Evolutionary conservation across 2,329 filamentous ascomycete species (phyloP).

Genomic region (Tolypocladium nubicola): DNA sequence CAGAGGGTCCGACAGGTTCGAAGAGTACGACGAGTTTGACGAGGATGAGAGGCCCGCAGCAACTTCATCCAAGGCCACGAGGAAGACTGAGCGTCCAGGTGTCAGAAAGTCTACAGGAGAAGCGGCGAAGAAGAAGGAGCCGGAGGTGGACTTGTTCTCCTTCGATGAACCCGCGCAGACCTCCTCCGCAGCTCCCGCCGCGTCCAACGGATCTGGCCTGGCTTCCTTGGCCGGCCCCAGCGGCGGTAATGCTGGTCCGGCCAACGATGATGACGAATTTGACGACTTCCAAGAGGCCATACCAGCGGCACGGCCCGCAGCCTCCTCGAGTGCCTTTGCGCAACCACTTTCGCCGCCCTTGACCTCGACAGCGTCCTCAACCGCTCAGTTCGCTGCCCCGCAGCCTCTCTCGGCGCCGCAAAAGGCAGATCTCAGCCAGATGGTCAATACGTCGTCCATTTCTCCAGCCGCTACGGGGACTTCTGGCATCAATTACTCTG

Average conservation of each 20-base stretch:
- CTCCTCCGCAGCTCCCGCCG: conserved; percentile 30
- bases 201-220: conserved; percentile 35
- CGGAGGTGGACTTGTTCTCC: conserved; percentile 86
- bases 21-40: conserved; percentile 95
- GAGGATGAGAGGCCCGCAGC: conserved; percentile 47
- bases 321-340: conserved; percentile 22
- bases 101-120: conserved; percentile 40
- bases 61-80: conserved; percentile 35
- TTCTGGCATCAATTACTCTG: conserved; percentile 52
- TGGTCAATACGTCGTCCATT: conserved; percentile 71
- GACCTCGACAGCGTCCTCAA: conserved; percentile 41
- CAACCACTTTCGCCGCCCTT: conserved; percentile 36
- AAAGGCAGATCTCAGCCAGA: conserved; percentile 67
- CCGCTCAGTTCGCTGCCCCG: conserved; percentile 65
- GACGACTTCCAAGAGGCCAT: conserved; percentile 93
- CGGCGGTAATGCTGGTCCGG: conserved; percentile 12
- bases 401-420: conserved; percentile 78
- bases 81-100: conserved; percentile 19
- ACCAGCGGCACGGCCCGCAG: conserved; percentile 39
- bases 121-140: conserved; percentile 69
- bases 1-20: conserved; percentile 63
- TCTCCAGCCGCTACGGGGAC: conserved; percentile 56
- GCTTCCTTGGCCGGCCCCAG: conserved; percentile 27
- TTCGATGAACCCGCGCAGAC: conserved; percentile 68
- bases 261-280: conserved; percentile 75